Conservation (phyloP, 2,329 filamentous ascomycete species). For the Fusarium anguioides region DNA sequence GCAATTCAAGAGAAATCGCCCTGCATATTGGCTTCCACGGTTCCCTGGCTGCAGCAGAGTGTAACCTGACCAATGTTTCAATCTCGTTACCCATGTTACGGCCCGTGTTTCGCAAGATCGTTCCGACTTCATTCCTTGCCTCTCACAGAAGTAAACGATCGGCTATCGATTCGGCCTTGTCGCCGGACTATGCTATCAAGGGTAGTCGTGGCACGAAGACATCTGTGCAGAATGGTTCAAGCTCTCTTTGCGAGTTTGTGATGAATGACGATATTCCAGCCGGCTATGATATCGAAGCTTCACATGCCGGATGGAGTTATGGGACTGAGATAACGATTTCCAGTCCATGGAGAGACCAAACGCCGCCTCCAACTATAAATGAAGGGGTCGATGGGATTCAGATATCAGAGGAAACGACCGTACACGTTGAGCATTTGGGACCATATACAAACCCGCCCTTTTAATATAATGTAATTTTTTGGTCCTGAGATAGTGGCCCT, state of each 20-base stretch:
- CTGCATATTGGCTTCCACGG: slow-evolving; percentile 40
- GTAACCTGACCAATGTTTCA: slow-evolving; percentile 45
- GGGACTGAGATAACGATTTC: slow-evolving; percentile 22
- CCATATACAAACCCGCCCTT: neutral
- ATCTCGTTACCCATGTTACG: slow-evolving; percentile 37
- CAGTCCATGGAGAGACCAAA: slow-evolving; percentile 13
- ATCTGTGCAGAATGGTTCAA: slow-evolving; percentile 9
- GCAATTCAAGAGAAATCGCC: slow-evolving; percentile 37
- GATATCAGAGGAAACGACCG: slow-evolving; percentile 21
- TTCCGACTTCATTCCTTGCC: slow-evolving; percentile 20
- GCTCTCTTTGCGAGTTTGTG: slow-evolving; percentile 16
- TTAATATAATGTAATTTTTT: slow-evolving; percentile 7
- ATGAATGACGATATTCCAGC: slow-evolving; percentile 7
- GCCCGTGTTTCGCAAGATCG: slow-evolving; percentile 18
- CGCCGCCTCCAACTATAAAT: neutral
- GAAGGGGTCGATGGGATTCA: slow-evolving; percentile 16
- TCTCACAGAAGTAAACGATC: slow-evolving; percentile 8
- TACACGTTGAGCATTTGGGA: slow-evolving; percentile 8
- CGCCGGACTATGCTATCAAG: slow-evolving; percentile 4
- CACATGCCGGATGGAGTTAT: slow-evolving; percentile 19
- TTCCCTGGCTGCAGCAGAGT: slow-evolving; percentile 44
- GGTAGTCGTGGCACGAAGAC: neutral
- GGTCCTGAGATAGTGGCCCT: too few relatives aligned
- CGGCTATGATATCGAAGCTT: slow-evolving; percentile 23
- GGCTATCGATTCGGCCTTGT: neutral